Evolutionary conservation across 129 eudicot genomes (phyloP).

Genomic region (Chrysanthemum lavandulifolium): DNA sequence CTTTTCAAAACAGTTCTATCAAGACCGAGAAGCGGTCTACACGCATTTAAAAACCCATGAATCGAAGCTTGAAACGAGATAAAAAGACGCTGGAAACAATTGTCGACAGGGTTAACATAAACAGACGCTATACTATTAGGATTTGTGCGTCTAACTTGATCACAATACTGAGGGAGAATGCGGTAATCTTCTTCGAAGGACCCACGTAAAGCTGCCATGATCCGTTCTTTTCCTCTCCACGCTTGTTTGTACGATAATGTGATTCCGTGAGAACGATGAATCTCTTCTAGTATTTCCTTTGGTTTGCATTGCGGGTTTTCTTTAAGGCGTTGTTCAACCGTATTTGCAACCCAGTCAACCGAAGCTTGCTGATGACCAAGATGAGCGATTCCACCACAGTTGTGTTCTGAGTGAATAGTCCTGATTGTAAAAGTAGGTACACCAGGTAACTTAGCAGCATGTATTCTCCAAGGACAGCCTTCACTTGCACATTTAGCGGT

Average conservation of each 20-base stretch:
- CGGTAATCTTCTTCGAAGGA: slow-evolving; percentile 87
- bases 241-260: slow-evolving; percentile 90
- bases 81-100: slow-evolving; percentile 69
- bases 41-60: slow-evolving; percentile 70
- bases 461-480: slow-evolving; percentile 88
- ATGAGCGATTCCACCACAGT: slow-evolving; percentile 74
- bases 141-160: slow-evolving; percentile 62
- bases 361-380: slow-evolving; percentile 94
- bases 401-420: slow-evolving; percentile 65
- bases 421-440: slow-evolving; percentile 79
- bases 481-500: slow-evolving; percentile 87
- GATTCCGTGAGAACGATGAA: slow-evolving; percentile 80
- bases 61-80: slow-evolving; percentile 84
- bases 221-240: slow-evolving; percentile 87
- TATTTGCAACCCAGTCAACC: slow-evolving; percentile 82
- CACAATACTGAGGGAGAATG: slow-evolving; percentile 69
- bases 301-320: slow-evolving; percentile 90
- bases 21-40: slow-evolving; percentile 72
- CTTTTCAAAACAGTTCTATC: slow-evolving; percentile 64
- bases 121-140: slow-evolving; percentile 83
- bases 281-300: slow-evolving; percentile 83
- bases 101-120: slow-evolving; percentile 55
- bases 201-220: slow-evolving; percentile 88
- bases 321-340: slow-evolving; percentile 66
- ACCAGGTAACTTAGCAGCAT: slow-evolving; percentile 88